A percentile compares a stretch with the other conserved stretches of the same genome.
phyloP scores from a whole-genome alignment of 225 moss, liverwort and hornwort genomes.

The Polytrichum formosum region DNA sequence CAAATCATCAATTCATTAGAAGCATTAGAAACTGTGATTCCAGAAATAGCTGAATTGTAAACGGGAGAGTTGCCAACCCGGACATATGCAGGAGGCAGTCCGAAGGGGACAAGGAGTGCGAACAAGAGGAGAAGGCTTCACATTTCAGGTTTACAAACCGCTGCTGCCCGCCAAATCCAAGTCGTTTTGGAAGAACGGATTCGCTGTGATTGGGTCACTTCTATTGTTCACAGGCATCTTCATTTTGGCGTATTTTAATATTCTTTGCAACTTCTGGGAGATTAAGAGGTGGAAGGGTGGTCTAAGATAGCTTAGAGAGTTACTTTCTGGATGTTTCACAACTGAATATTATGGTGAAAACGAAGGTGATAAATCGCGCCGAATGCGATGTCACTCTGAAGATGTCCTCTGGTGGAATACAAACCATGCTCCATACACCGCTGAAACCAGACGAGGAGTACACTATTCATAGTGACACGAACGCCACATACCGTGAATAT shows the following conservation, averaged over 20 bases:
- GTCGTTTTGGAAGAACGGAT: constrained; percentile 3
- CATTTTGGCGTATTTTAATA: background rate
- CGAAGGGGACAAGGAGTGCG: constrained; percentile 16
- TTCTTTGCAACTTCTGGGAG: constrained; percentile 18
- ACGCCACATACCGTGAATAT: constrained; percentile 17
- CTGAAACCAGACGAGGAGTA: background rate
- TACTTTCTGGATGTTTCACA: background rate
- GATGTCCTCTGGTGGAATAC: constrained; percentile 6
- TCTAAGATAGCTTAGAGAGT: too few species aligned
- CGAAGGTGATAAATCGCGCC: constrained; percentile 10
- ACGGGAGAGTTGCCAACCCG: too few species aligned
- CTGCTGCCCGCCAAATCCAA: background rate
- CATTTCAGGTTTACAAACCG: background rate
- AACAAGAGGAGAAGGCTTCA: constrained; percentile 3
- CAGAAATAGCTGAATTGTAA: too few species aligned
- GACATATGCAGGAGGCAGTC: constrained; percentile 18
- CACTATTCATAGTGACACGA: background rate
- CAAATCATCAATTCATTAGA: too few species aligned
- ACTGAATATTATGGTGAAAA: background rate
- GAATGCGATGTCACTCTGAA: constrained; percentile 5
- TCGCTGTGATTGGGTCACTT: constrained; percentile 1
- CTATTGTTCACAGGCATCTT: constrained; percentile 11
- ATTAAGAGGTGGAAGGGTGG: too few species aligned
- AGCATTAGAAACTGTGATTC: too few species aligned
- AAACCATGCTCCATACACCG: background rate